Evolutionary conservation across 116 monocot genomes (phyloP).

Genomic region (Trichopus zeylanicus): DNA sequence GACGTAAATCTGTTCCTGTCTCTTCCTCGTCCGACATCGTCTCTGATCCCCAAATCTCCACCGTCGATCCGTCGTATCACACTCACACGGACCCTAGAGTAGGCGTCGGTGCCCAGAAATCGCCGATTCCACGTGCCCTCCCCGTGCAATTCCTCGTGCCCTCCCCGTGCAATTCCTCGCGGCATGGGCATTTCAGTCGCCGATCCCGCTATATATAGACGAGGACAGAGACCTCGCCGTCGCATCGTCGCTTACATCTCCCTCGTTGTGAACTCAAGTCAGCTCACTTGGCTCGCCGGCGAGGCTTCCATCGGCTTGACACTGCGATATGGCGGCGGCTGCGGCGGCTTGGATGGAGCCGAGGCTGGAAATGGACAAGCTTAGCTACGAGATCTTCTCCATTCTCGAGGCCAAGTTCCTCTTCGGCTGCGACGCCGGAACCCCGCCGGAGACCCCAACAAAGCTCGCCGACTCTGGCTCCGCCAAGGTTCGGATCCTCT

Average conservation of each 20-base stretch:
- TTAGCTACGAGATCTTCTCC: conserved; percentile 88
- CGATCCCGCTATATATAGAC: conserved; percentile 12
- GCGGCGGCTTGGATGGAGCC: conserved; percentile 13
- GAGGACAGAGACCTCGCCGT: not conserved
- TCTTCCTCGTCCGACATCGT: not conserved
- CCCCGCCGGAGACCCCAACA: not conserved
- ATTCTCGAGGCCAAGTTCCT: conserved; percentile 79
- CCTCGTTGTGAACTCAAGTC: not conserved
- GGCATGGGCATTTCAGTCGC: too few species aligned
- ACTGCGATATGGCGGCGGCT: too few species aligned
- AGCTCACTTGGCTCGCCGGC: too few species aligned
- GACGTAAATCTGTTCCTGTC: not conserved
- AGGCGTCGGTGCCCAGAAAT: not conserved
- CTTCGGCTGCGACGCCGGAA: conserved; percentile 9
- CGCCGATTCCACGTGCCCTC: not conserved
- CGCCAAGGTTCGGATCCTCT: conserved; percentile 58
- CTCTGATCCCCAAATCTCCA: not conserved
- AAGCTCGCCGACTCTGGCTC: not conserved
- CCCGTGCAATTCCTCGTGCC: not conserved
- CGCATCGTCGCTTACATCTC: not conserved
- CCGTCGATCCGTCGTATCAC: not conserved
- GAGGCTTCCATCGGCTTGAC: too few species aligned
- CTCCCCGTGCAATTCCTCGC: too few species aligned
- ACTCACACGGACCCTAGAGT: not conserved
- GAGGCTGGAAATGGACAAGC: conserved; percentile 46